phyloP scores from a whole-genome alignment of 306 rosid species.

The Senna siamea region DNA sequence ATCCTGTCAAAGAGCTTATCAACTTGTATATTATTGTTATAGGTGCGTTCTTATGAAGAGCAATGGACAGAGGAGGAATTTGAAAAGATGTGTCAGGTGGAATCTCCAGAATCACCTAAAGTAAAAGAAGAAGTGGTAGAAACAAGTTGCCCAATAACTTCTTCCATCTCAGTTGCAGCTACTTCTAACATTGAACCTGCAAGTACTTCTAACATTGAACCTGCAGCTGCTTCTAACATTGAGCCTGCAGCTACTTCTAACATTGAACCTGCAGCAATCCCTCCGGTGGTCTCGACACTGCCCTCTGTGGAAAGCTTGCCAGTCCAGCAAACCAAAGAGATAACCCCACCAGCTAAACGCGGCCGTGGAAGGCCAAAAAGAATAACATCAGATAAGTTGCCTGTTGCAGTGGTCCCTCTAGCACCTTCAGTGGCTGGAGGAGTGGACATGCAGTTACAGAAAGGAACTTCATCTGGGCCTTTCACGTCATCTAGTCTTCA shows the following conservation, averaged over 20 bases:
- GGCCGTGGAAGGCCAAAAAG: constrained; percentile 99
- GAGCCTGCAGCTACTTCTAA: constrained; percentile 54
- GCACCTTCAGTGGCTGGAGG: constrained; percentile 54
- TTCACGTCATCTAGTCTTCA: constrained; percentile 49
- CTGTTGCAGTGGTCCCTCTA: constrained; percentile 49
- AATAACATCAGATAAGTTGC: constrained; percentile 56
- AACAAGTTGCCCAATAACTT: constrained; percentile 43
- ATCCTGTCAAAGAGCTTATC: constrained; percentile 23
- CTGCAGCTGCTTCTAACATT: constrained; percentile 41
- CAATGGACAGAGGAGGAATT: constrained; percentile 99
- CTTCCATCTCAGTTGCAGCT: constrained; percentile 50
- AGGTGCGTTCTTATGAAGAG: constrained; percentile 99
- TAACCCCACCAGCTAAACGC: constrained; percentile 84
- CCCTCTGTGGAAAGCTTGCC: constrained; percentile 58
- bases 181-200: too few relatives aligned
- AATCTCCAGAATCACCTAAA: constrained; percentile 73
- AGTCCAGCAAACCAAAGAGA: constrained; percentile 63
- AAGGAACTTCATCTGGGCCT: constrained; percentile 51
- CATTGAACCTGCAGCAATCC: constrained; percentile 48
- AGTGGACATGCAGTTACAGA: constrained; percentile 50
- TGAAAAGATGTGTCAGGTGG: constrained; percentile 93
- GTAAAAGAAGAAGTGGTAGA: constrained; percentile 58
- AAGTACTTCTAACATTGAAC: constrained; percentile 50
- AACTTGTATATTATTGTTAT: constrained; percentile 26
- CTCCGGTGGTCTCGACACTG: constrained; percentile 43